A percentile compares a stretch with the other conserved stretches of the same genome.
phyloP scores from a whole-genome alignment of 495 filamentous ascomycete species.

The Talaromyces ruber region DNA sequence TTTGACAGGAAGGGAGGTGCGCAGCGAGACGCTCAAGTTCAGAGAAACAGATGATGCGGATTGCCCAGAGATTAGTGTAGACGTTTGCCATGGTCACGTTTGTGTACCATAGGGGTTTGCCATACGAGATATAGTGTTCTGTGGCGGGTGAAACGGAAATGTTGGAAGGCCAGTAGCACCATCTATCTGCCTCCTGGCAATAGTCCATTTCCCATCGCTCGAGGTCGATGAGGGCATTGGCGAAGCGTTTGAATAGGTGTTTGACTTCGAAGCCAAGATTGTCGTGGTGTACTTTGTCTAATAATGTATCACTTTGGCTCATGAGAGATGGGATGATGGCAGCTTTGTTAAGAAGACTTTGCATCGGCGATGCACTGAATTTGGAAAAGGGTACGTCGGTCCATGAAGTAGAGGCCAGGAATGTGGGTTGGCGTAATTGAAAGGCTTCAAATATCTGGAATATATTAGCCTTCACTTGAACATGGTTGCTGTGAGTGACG shows the following conservation, averaged over 20 bases:
- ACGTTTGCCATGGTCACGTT: slow-evolving; percentile 27
- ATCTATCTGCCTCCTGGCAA: background rate
- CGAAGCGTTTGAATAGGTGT: background rate
- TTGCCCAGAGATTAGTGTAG: slow-evolving; percentile 27
- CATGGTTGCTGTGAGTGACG: background rate
- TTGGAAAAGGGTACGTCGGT: background rate
- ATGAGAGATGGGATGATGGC: background rate
- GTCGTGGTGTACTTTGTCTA: background rate
- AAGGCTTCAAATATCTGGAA: background rate
- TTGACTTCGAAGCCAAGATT: background rate
- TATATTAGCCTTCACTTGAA: background rate
- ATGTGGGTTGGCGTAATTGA: background rate
- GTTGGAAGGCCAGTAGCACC: background rate
- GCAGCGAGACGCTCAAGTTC: slow-evolving; percentile 15
- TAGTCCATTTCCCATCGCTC: background rate
- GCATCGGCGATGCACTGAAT: background rate
- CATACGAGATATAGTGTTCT: background rate
- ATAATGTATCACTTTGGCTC: background rate
- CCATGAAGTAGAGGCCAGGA: background rate
- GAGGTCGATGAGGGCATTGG: background rate
- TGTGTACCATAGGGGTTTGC: slow-evolving; percentile 17
- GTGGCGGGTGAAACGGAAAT: background rate
- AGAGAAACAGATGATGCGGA: slow-evolving; percentile 20
- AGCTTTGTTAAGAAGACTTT: background rate
- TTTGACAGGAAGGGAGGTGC: background rate